These are phyloP conservation scores for Rubia balearica DNA, from an alignment of 305 asterid genomes.

Conservation along the genomic window DNA sequence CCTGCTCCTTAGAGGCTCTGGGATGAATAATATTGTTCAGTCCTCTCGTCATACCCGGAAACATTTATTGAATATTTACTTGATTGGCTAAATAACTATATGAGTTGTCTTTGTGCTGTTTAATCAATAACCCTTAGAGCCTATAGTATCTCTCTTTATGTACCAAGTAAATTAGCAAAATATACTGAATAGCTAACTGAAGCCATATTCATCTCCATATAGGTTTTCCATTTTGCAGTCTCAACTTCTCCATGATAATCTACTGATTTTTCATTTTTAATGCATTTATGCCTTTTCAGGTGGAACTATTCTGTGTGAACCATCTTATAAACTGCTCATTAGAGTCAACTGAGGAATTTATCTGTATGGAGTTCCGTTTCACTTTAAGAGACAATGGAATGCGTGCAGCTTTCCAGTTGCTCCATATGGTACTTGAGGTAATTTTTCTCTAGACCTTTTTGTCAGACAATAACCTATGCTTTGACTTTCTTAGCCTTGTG, in stretches of 20 bases:
- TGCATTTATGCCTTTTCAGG: conserved; percentile 43
- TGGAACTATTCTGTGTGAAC: conserved; percentile 95
- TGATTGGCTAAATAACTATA: not conserved
- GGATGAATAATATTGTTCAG: too few species aligned
- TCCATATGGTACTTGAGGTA: conserved; percentile 99
- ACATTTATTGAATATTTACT: not conserved
- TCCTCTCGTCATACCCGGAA: not conserved
- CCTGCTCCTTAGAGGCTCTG: too few species aligned
- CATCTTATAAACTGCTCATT: conserved; percentile 93
- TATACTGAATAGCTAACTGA: too few species aligned
- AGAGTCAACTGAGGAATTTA: conserved; percentile 98
- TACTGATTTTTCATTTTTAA: not conserved
- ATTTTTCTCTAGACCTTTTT: not conserved
- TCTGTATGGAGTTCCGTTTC: conserved; percentile 97
- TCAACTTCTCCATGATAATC: not conserved
- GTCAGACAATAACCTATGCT: not conserved
- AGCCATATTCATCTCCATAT: too few species aligned
- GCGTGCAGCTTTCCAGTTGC: conserved; percentile 99
- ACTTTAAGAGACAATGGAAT: conserved; percentile 91
- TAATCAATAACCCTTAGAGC: not conserved
- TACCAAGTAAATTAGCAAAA: not conserved
- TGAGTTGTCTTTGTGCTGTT: not conserved
- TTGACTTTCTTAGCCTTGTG: not conserved
- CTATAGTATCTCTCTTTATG: not conserved
- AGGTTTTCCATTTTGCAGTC: not conserved